Conservation (phyloP, 2,329 filamentous ascomycete genomes). For the Penicillium sp. region DNA sequence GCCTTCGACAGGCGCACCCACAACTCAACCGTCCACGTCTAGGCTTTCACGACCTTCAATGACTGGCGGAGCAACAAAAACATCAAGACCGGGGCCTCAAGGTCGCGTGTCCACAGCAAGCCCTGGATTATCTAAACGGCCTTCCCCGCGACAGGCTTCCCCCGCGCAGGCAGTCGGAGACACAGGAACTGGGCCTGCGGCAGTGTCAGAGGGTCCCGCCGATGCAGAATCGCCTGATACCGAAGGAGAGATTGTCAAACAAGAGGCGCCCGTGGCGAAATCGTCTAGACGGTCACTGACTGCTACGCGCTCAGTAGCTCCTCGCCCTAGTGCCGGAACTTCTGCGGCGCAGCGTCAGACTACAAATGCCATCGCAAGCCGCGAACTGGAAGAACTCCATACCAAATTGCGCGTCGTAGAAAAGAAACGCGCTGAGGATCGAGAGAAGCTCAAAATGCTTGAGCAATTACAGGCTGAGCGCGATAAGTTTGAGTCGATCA, state of each 20-base stretch:
- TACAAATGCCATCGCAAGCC: constrained; percentile 47
- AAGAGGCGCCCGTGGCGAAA: constrained; percentile 17
- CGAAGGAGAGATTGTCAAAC: constrained; percentile 20
- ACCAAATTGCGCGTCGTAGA: constrained; percentile 82
- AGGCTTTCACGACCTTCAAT: constrained; percentile 39
- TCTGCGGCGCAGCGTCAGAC: constrained; percentile 40
- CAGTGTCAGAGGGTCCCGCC: constrained; percentile 26
- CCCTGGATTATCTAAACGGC: constrained; percentile 28
- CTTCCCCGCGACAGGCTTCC: constrained; percentile 28
- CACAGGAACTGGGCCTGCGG: constrained; percentile 23
- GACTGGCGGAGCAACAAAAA: constrained; percentile 29
- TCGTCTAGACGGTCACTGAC: constrained; percentile 21
- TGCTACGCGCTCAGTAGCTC: constrained; percentile 19
- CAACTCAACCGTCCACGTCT: constrained; percentile 27
- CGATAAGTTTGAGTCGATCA: constrained; percentile 63
- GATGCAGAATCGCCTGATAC: constrained; percentile 26
- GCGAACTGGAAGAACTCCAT: constrained; percentile 81
- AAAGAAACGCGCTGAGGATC: constrained; percentile 76
- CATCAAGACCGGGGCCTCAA: constrained; percentile 31
- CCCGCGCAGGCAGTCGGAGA: constrained; percentile 26
- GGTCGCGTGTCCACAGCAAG: constrained; percentile 20
- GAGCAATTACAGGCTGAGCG: constrained; percentile 63
- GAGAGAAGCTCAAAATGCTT: constrained; percentile 73
- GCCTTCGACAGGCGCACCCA: constrained; percentile 63
- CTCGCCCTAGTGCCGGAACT: constrained; percentile 27